phyloP scores from a whole-genome alignment of 495 filamentous ascomycete genomes.

The Paragyromitra xinjiangensis region DNA sequence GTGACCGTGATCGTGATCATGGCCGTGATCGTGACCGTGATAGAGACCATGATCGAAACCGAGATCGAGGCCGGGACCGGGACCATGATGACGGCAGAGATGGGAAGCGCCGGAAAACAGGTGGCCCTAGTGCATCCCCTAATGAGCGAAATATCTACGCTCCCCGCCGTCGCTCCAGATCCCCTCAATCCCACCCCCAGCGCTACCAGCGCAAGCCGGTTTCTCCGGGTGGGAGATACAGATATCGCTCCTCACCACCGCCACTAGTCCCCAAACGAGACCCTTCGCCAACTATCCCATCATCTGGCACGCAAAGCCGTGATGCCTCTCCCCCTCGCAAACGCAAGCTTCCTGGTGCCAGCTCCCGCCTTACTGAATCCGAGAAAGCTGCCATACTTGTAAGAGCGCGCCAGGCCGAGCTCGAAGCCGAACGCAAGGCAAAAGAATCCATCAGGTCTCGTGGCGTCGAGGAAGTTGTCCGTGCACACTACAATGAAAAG shows the following conservation, averaged over 20 bases:
- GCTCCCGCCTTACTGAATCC: constrained; percentile 75
- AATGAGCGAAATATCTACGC: constrained; percentile 34
- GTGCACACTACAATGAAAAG: constrained; percentile 95
- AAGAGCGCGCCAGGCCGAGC: constrained; percentile 72
- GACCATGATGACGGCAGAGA: constrained; percentile 14
- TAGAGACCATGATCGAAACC: neutral
- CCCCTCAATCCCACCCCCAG: constrained; percentile 20
- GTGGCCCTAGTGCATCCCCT: constrained; percentile 10
- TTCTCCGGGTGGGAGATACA: constrained; percentile 44
- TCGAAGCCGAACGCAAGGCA: constrained; percentile 52
- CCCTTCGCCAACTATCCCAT: constrained; percentile 56
- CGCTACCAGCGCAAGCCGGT: constrained; percentile 41
- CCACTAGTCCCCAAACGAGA: constrained; percentile 47
- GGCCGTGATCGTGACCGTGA: neutral
- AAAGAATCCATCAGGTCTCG: constrained; percentile 60
- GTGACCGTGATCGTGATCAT: constrained; percentile 3
- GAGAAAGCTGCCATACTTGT: constrained; percentile 75
- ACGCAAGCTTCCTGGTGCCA: constrained; percentile 85
- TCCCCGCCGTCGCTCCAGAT: constrained; percentile 43
- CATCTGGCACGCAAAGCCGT: constrained; percentile 39
- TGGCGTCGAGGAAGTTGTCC: constrained; percentile 83
- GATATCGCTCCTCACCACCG: constrained; percentile 51
- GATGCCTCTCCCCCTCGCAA: constrained; percentile 65
- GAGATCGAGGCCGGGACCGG: neutral
- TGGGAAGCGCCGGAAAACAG: constrained; percentile 22